Conservation (phyloP, 352 stramenopile genomes). For the Salisapilia sapeloensis region DNA sequence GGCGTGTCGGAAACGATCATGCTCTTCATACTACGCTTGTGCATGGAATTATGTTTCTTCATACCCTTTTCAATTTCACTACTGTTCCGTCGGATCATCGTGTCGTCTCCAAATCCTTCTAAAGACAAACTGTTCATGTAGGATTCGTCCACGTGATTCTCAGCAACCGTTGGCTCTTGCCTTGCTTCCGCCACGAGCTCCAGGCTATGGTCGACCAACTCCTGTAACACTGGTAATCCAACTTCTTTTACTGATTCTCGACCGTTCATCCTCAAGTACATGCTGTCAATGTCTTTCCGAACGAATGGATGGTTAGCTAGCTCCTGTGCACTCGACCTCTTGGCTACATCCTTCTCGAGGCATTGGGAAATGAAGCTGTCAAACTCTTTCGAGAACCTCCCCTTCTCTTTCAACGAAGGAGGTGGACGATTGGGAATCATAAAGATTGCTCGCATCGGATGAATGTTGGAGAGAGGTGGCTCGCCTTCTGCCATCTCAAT, state of each 20-base stretch:
- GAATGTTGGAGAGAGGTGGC: constrained; percentile 69
- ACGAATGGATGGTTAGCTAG: constrained; percentile 46
- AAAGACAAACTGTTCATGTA: constrained; percentile 29
- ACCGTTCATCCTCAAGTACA: too few species aligned
- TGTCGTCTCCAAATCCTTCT: constrained; percentile 36
- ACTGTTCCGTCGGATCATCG: constrained; percentile 22
- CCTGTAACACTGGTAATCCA: constrained; percentile 38
- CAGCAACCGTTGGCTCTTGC: too few species aligned
- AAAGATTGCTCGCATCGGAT: constrained; percentile 78
- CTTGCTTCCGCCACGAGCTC: constrained; percentile 39
- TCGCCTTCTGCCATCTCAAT: constrained; percentile 81
- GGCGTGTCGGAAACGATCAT: constrained; percentile 7
- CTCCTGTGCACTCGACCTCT: constrained; percentile 24
- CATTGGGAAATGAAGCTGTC: constrained; percentile 39
- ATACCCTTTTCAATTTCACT: too few species aligned
- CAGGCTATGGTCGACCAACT: constrained; percentile 52
- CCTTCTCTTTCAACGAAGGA: constrained; percentile 23
- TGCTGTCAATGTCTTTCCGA: constrained; percentile 29
- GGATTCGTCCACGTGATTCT: constrained; percentile 24
- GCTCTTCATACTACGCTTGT: too few species aligned
- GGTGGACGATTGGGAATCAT: constrained; percentile 52
- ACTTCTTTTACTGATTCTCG: too few species aligned
- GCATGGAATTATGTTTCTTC: too few species aligned
- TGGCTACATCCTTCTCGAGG: constrained; percentile 42
- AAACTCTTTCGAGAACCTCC: constrained; percentile 26